Evolutionary conservation across 441 rosid species (phyloP), one percentile per base, ranked within the genome.

Genomic region (Euphorbia schlechtendalii): DNA sequence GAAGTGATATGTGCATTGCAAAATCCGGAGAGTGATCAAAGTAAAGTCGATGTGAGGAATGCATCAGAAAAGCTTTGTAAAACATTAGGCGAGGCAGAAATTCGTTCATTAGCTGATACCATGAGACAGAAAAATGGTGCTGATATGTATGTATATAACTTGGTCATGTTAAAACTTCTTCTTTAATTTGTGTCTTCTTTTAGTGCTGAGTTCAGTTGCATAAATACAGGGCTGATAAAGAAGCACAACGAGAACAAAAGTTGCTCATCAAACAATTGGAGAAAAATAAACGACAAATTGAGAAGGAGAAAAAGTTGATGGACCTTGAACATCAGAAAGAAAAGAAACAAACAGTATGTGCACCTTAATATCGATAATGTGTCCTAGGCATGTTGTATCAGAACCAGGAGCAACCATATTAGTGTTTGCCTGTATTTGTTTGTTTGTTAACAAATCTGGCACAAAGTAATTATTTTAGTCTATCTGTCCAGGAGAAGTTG

Each of bases 271-370:
- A 77, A 71, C 84, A 90, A 56, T 30, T 94, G 70, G 89, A 88
- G 84, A 90, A 71, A 78, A 82, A 59, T 70, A 87, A 76, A 77
- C 79, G 76, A 55, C 84, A 87, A 78, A 78, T 74, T 72, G 97
- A 86, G 70, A 90, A 83, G 74, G 93, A 88, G 77, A 86, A 83
- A 77, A 93, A 76, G 74, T 86, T 76, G 76, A 72, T 78, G 65
- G 89, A 90, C 9, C 83, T 87, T 49, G 83, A 93, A 70, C 64
- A 76, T 30, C 75, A 68, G 30, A 88, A 82, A 77, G 90, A 90
- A 73, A 87, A 71, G 74, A 40, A 73, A 71, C 92, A 79, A 72
- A 75, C 58, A 55, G 96, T 93, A 69, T 68, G 86, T 70, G 59
- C 40, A 48, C 36, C 1, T 43, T 18, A 17, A 28, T 11, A 5